phyloP scores from a whole-genome alignment of 441 rosid genomes.

The Erodium trifolium region DNA sequence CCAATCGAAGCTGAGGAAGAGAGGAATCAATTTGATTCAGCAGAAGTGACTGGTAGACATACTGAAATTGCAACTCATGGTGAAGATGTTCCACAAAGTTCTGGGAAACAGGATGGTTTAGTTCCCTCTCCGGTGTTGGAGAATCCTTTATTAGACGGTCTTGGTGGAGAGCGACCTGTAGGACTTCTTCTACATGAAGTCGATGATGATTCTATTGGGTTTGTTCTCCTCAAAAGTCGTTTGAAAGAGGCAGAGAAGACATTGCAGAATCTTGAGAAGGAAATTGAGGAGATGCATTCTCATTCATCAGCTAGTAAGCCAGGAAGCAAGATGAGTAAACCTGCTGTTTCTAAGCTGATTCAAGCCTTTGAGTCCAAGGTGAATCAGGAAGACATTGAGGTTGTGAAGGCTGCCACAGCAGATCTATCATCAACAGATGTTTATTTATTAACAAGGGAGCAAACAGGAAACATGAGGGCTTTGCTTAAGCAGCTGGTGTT shows the following conservation, averaged over 20 bases:
- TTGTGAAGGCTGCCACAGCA: constrained; percentile 31
- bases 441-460: constrained; percentile 39
- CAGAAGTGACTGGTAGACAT: constrained; percentile 21
- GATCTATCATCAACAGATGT: constrained; percentile 36
- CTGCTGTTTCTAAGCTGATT: constrained; percentile 73
- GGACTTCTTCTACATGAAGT: constrained; percentile 31
- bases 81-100: constrained; percentile 25
- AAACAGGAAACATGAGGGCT: constrained; percentile 42
- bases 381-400: constrained; percentile 52
- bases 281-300: constrained; percentile 44
- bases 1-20: constrained; percentile 24
- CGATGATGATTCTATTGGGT: constrained; percentile 35
- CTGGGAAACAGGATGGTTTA: constrained; percentile 23
- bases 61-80: constrained; percentile 24
- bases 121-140: constrained; percentile 18
- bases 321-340: constrained; percentile 36
- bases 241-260: constrained; percentile 51
- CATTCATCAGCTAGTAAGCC: constrained; percentile 32
- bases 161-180: constrained; percentile 13
- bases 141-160: constrained; percentile 20
- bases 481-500: constrained; percentile 45
- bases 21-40: constrained; percentile 25
- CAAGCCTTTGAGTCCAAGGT: constrained; percentile 77
- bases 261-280: constrained; percentile 54
- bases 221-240: constrained; percentile 39